Evolutionary conservation across 768 basidiomycete genomes (phyloP).

Genomic region (Auricularia heimuer): DNA sequence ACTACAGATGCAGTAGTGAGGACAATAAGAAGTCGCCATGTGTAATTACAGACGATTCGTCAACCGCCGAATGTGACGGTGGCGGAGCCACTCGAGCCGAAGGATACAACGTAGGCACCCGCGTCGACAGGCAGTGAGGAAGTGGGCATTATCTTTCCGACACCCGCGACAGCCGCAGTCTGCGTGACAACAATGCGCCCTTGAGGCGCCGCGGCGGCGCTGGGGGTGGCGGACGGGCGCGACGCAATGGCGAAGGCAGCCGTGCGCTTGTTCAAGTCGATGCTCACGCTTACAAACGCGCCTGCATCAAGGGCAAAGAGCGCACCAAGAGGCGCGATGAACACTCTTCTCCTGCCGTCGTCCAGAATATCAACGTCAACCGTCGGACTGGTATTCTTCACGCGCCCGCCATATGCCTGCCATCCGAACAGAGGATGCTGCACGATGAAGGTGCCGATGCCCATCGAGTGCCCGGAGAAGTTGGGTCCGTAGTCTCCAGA

Average conservation of each 20-base stretch:
- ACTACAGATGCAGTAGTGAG: too few relatives aligned
- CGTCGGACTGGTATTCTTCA: constrained; percentile 29
- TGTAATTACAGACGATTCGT: too few relatives aligned
- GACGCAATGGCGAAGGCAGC: constrained; percentile 34
- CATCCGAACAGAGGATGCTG: constrained; percentile 50
- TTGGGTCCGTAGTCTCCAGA: constrained; percentile 54
- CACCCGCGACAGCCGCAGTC: constrained; percentile 29
- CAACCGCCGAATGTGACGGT: constrained; percentile 12
- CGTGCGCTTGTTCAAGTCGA: constrained; percentile 28
- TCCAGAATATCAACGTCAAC: constrained; percentile 34
- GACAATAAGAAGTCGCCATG: too few relatives aligned
- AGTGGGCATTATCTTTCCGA: constrained; percentile 31
- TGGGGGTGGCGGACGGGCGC: constrained; percentile 27
- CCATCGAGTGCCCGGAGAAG: constrained; percentile 45
- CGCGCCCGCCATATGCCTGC: constrained; percentile 47
- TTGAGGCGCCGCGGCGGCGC: constrained; percentile 36
- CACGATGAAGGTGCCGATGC: constrained; percentile 33
- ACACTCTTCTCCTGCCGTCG: constrained; percentile 40
- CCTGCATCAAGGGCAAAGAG: constrained; percentile 42
- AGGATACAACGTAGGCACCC: constrained; percentile 38
- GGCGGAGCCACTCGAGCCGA: constrained; percentile 27
- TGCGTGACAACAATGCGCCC: constrained; percentile 38
- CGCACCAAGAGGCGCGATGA: constrained; percentile 39
- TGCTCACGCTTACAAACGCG: constrained; percentile 35
- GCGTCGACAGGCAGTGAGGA: constrained; percentile 29